Conservation (phyloP, 768 basidiomycete genomes). For the Tricholomella constricta region DNA sequence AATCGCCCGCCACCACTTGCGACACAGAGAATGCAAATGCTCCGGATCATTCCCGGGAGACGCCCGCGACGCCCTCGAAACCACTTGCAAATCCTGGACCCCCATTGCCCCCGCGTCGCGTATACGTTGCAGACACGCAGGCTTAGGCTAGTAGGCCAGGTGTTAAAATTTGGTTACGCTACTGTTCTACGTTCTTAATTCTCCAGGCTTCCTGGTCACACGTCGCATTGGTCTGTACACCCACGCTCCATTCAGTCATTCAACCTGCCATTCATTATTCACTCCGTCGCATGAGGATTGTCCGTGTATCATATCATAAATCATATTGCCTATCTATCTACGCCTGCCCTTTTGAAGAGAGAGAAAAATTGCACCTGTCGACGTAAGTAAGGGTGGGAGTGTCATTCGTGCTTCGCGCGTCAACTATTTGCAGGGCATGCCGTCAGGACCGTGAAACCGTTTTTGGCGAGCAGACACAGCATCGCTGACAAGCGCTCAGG, state of each 20-base stretch:
- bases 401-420: no score
- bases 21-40: conserved; percentile 1
- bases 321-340: conserved; percentile 7
- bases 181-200: background rate
- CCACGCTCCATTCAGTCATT: background rate
- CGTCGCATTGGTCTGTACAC: background rate
- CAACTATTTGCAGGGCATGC: background rate
- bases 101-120: conserved; percentile 24
- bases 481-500: background rate
- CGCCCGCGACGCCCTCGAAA: conserved; percentile 1
- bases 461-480: background rate
- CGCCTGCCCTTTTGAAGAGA: no score
- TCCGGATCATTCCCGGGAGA: conserved; percentile 1
- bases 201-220: background rate
- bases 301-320: background rate
- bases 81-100: conserved; percentile 16
- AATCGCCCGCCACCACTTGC: background rate
- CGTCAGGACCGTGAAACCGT: background rate
- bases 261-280: background rate
- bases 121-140: conserved; percentile 6
- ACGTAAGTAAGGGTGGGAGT: no score
- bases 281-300: background rate
- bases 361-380: no score
- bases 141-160: background rate
- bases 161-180: background rate